Evolutionary conservation across 2,329 filamentous ascomycete species (phyloP).

Genomic region (Trichoderma pleuroti): DNA sequence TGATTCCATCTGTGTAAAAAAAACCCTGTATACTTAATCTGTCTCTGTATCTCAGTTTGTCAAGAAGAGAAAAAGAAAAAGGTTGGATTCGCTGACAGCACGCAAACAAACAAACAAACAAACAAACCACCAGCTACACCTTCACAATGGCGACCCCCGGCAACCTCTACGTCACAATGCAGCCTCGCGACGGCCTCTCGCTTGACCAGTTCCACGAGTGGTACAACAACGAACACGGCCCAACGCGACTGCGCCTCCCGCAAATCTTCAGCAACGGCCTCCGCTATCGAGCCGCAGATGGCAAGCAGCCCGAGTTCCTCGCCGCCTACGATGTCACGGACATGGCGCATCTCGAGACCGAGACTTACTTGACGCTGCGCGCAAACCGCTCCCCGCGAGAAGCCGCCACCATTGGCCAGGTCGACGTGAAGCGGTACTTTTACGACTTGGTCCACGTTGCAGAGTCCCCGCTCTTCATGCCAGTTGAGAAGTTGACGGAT

Average conservation of each 20-base stretch:
- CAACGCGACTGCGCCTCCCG: slow-evolving; percentile 70
- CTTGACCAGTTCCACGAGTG: slow-evolving; percentile 77
- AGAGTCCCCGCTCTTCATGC: slow-evolving; percentile 54
- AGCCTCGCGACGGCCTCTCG: slow-evolving; percentile 64
- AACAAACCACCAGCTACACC: background rate
- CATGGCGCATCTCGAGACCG: slow-evolving; percentile 66
- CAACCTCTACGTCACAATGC: slow-evolving; percentile 83
- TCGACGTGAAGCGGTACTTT: slow-evolving; percentile 65
- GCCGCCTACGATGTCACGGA: slow-evolving; percentile 78
- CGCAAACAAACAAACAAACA: no score
- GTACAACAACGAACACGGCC: slow-evolving; percentile 94
- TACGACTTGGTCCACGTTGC: slow-evolving; percentile 62
- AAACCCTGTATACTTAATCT: background rate
- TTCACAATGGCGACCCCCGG: slow-evolving; percentile 49
- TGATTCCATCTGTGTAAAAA: background rate
- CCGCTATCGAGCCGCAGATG: slow-evolving; percentile 69
- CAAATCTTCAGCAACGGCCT: slow-evolving; percentile 74
- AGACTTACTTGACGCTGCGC: slow-evolving; percentile 65
- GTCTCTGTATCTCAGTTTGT: background rate
- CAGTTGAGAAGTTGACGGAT: slow-evolving; percentile 58
- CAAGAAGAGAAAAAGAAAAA: background rate
- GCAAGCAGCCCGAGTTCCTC: slow-evolving; percentile 63
- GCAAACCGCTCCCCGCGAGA: slow-evolving; percentile 54
- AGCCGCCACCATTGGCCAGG: slow-evolving; percentile 51
- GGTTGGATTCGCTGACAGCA: background rate